Evolutionary conservation across 2,329 filamentous ascomycete species (phyloP).

Genomic region (Colletotrichum sp.): DNA sequence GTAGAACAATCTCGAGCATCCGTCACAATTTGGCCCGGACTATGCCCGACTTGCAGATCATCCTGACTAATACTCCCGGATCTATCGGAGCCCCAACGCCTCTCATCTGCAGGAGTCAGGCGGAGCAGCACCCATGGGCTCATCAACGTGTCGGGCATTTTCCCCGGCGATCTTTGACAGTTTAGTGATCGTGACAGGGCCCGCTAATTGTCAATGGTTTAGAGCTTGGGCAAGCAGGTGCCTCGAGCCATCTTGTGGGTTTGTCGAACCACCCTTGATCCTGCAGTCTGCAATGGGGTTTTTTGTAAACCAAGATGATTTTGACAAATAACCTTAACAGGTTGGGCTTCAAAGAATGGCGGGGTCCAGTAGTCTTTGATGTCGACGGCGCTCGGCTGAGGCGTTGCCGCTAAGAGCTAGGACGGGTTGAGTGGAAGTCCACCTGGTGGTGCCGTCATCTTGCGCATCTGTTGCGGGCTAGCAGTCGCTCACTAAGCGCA

Average conservation of each 20-base stretch:
- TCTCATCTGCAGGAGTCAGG: background rate
- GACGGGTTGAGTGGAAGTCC: background rate
- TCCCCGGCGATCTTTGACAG: background rate
- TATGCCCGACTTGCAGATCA: background rate
- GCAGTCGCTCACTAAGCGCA: background rate
- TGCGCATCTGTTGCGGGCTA: background rate
- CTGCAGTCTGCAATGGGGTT: background rate
- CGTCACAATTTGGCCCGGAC: background rate
- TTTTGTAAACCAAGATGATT: background rate
- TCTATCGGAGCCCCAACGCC: background rate
- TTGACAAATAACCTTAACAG: background rate
- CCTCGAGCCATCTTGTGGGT: background rate
- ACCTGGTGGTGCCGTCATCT: background rate
- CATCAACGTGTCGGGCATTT: background rate
- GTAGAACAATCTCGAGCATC: background rate
- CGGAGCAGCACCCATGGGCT: background rate
- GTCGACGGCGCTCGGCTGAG: background rate
- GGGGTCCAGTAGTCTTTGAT: background rate
- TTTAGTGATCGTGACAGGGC: background rate
- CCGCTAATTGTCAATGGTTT: background rate
- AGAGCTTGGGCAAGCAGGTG: background rate
- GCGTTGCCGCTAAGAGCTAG: background rate
- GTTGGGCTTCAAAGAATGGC: background rate
- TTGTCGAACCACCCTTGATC: background rate
- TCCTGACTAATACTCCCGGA: background rate